Evolutionary conservation across 1,284 basidiomycete species (phyloP).

Genomic region (Naganishia albida): DNA sequence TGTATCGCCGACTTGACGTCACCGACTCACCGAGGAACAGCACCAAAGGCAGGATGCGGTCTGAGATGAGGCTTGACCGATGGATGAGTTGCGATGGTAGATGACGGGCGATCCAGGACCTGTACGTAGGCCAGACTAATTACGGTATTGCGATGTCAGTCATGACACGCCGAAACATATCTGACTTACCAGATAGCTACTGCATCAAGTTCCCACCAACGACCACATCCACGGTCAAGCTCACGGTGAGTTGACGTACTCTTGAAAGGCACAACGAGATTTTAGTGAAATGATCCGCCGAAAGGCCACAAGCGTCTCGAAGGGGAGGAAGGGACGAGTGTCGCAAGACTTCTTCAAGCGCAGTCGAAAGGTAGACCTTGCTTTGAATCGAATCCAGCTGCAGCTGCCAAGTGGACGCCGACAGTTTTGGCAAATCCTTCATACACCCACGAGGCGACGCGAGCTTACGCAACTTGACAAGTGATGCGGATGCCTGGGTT

Average conservation of each 20-base stretch:
- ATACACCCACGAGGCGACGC: no score
- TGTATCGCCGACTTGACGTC: slow-evolving; percentile 44
- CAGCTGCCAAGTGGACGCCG: no score
- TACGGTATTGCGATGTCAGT: not conserved
- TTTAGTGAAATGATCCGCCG: no score
- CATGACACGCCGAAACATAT: not conserved
- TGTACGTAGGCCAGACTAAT: slow-evolving; percentile 49
- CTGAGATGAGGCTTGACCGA: slow-evolving; percentile 35
- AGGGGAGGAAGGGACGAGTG: no score
- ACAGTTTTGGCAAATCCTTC: no score
- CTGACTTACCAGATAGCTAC: slow-evolving; percentile 46
- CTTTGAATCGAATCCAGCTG: no score
- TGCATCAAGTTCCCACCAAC: slow-evolving; percentile 44
- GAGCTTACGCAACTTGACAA: no score
- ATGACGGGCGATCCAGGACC: slow-evolving; percentile 41
- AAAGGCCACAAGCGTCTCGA: no score
- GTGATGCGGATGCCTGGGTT: no score
- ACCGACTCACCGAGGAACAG: slow-evolving; percentile 48
- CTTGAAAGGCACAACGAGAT: no score
- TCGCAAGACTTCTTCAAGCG: no score
- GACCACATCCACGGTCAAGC: not conserved
- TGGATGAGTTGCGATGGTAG: slow-evolving; percentile 40
- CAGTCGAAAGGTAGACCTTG: no score
- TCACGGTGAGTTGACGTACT: slow-evolving; percentile 15
- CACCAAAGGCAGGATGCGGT: slow-evolving; percentile 37